Base-by-base conservation (phyloP, 129 eudicot species). In the Dittrichia graveolens region DNA sequence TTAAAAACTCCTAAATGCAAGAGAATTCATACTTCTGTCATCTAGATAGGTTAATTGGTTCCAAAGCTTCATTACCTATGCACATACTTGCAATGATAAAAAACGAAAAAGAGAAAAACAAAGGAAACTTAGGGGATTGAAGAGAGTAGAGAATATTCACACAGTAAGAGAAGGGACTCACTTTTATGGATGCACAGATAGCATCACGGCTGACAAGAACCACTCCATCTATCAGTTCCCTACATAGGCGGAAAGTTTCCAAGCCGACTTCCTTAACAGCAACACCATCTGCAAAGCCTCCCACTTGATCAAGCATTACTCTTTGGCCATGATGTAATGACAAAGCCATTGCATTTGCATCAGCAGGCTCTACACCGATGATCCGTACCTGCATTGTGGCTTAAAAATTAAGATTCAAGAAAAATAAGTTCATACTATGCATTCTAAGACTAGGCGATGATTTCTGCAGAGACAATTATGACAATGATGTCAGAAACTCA, bases 201-300 rank as follows among this genome's bases (percentile, higher is more conserved):
- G 99, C 96, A 85, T 91, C 99, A 91, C 99, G 99, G 61, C 85
- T 81, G 69, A 91, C 99, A 77, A 95, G 95, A 80, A 95, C 99
- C 9, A 95, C 89, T 18, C 99, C 99, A 69, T 95, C 99, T 59
- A 95, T 67, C 83, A 95, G 57, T 69, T 91, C 99, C 85, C 84
- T 86, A 75, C 97, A 90, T 39, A 91, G 55, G 42, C 89, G 86
- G 76, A 90, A 95, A 55, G 95, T 83, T 74, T 95, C 99, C 66
- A 72, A 67, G 79, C 99, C 99, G 47, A 95, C 97, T 71, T 86
- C 96, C 73, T 95, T 91, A 19, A 95, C 97, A 54, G 99, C 99
- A 16, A 95, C 99, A 75, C 99, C 99, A 80, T 95, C 99, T 77
- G 99, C 99, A 86, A 95, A 95, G 50, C 99, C 97, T 73, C 99